phyloP scores from a whole-genome alignment of 176 grass and related monocot genomes.

The Areca catechu region DNA sequence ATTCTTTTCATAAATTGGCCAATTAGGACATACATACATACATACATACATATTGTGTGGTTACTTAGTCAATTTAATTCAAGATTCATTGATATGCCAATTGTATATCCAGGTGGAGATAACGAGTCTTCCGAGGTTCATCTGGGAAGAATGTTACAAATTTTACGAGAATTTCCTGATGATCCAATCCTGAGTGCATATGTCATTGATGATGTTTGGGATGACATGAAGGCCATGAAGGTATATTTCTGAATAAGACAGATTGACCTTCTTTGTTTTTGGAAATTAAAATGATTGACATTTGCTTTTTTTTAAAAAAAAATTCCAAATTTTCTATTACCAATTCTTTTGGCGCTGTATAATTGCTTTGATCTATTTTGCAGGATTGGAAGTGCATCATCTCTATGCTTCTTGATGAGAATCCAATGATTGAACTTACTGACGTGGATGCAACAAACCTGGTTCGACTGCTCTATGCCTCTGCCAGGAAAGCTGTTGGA shows the following conservation, averaged over 20 bases:
- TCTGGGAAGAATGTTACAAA: slow-evolving; percentile 86
- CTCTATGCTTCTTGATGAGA: slow-evolving; percentile 88
- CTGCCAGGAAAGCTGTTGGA: slow-evolving; percentile 90
- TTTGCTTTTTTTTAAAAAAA: too few species aligned
- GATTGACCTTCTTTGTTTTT: slow-evolving; percentile 2
- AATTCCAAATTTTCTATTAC: too few species aligned
- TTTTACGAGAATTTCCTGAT: slow-evolving; percentile 90
- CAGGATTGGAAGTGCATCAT: slow-evolving; percentile 95
- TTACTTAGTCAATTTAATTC: too few species aligned
- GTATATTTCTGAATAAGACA: slow-evolving; percentile 33
- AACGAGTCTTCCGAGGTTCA: slow-evolving; percentile 81
- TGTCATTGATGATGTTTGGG: slow-evolving; percentile 99
- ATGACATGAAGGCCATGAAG: slow-evolving; percentile 97
- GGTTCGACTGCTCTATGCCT: slow-evolving; percentile 76
- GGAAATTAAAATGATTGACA: too few species aligned
- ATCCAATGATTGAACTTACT: slow-evolving; percentile 56
- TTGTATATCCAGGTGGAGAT: slow-evolving; percentile 44
- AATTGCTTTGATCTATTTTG: slow-evolving; percentile 13
- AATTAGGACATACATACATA: too few species aligned
- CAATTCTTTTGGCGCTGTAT: too few species aligned
- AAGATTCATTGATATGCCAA: too few species aligned
- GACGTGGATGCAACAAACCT: slow-evolving; percentile 89
- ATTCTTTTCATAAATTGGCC: neutral
- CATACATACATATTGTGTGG: neutral
- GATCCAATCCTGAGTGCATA: slow-evolving; percentile 89